phyloP scores from a whole-genome alignment of 2,329 filamentous ascomycete genomes.

The Alternaria gaisen region DNA sequence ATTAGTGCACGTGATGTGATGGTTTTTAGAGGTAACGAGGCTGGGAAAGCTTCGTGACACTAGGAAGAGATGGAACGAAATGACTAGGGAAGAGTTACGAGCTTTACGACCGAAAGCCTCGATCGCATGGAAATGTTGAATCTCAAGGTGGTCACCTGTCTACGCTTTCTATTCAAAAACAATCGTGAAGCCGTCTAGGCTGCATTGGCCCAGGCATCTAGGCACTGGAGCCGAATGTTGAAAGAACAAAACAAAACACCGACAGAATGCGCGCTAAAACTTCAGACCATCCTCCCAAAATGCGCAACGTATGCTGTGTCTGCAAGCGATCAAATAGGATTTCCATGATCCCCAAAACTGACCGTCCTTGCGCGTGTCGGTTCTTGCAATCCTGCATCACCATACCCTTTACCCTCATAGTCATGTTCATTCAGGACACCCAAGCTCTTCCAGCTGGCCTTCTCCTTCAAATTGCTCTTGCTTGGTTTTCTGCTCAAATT shows the following conservation, averaged over 20 bases:
- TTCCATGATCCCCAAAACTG: constrained; percentile 4
- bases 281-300: background rate
- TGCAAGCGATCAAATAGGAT: background rate
- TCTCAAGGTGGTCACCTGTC: background rate
- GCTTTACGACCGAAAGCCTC: background rate
- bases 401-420: constrained; percentile 11
- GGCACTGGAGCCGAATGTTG: background rate
- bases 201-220: background rate
- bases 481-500: background rate
- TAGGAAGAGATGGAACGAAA: background rate
- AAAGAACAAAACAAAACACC: background rate
- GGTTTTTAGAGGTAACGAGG: background rate
- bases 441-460: constrained; percentile 6
- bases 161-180: background rate
- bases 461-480: background rate
- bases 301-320: background rate
- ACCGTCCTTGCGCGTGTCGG: constrained; percentile 5
- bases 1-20: background rate
- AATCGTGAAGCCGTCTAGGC: background rate
- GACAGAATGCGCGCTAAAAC: background rate
- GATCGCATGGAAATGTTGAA: background rate
- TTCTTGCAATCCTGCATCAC: background rate
- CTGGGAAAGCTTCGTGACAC: background rate
- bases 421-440: constrained; percentile 2
- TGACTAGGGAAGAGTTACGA: background rate